phyloP scores from a whole-genome alignment of 345 rosid genomes.

The Brassica carinata region DNA sequence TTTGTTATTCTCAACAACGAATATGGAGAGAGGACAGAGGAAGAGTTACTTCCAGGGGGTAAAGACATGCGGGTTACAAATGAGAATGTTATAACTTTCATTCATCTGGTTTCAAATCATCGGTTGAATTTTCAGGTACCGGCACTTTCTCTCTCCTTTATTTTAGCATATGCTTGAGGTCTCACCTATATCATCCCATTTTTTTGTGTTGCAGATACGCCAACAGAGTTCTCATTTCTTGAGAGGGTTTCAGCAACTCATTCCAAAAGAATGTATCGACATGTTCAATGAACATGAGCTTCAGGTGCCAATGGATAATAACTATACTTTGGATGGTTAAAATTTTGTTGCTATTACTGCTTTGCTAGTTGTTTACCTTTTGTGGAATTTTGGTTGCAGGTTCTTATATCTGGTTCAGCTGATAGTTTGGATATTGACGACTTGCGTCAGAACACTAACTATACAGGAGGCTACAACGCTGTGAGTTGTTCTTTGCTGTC shows the following conservation, averaged over 20 bases:
- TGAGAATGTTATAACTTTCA: slow-evolving; percentile 87
- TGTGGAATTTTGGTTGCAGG: slow-evolving; percentile 53
- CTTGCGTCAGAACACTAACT: slow-evolving; percentile 72
- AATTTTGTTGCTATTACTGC: not conserved
- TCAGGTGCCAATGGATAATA: slow-evolving; percentile 58
- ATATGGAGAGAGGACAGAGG: slow-evolving; percentile 95
- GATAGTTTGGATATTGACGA: slow-evolving; percentile 98
- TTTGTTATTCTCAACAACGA: slow-evolving; percentile 94
- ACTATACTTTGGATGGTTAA: slow-evolving; percentile 7
- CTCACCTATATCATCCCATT: slow-evolving; percentile 17
- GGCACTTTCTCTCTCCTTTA: slow-evolving; percentile 14
- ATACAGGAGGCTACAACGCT: slow-evolving; percentile 85
- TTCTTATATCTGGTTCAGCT: slow-evolving; percentile 93
- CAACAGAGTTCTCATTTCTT: slow-evolving; percentile 91
- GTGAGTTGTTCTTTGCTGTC: slow-evolving; percentile 48
- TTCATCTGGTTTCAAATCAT: slow-evolving; percentile 96
- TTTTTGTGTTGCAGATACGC: slow-evolving; percentile 63
- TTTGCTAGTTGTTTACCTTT: slow-evolving; percentile 19
- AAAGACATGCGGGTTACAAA: slow-evolving; percentile 75
- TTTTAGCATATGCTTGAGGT: slow-evolving; percentile 14
- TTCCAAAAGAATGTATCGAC: slow-evolving; percentile 91
- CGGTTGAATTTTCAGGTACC: slow-evolving; percentile 89
- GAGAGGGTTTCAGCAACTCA: slow-evolving; percentile 96
- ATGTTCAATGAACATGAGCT: slow-evolving; percentile 99
- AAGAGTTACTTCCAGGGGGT: slow-evolving; percentile 91